A percentile compares a stretch with the other conserved stretches of the same genome.
Conservation (phyloP, 139 green algal genomes). For the Micromonas pusilla region DNA sequence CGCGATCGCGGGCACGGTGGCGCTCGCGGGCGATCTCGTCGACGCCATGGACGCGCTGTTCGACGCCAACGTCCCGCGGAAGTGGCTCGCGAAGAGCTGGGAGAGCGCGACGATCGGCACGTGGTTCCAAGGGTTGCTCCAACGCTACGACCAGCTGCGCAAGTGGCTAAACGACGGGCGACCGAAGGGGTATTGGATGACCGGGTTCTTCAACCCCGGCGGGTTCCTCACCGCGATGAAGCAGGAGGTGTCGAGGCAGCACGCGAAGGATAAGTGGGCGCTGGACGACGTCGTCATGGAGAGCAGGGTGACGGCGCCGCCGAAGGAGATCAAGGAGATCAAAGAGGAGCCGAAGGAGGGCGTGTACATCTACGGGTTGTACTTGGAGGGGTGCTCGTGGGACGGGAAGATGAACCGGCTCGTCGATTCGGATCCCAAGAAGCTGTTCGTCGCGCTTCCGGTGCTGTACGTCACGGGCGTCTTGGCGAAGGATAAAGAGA, state of each 20-base stretch:
- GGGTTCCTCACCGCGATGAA: constrained; percentile 47
- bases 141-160: constrained; percentile 84
- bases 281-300: constrained; percentile 89
- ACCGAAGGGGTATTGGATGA: constrained; percentile 86
- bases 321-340: constrained; percentile 73
- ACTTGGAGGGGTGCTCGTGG: constrained; percentile 88
- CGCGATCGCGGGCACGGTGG: constrained; percentile 81
- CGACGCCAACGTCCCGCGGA: constrained; percentile 67
- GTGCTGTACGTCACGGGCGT: constrained; percentile 82
- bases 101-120: constrained; percentile 66
- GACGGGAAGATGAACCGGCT: constrained; percentile 68
- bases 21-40: constrained; percentile 66
- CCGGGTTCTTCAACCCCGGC: constrained; percentile 91
- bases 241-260: constrained; percentile 54
- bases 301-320: constrained; percentile 70
- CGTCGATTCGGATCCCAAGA: constrained; percentile 84
- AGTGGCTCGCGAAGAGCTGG: constrained; percentile 75
- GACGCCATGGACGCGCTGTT: constrained; percentile 80
- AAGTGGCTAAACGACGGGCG: constrained; percentile 82
- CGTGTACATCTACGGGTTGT: constrained; percentile 88
- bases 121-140: constrained; percentile 82
- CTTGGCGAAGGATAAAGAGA: constrained; percentile 67
- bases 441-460: constrained; percentile 76
- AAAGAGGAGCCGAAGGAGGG: constrained; percentile 73
- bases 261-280: constrained; percentile 83